phyloP scores from a whole-genome alignment of 148 eudicot species.

The Rhododendron ovatum region DNA sequence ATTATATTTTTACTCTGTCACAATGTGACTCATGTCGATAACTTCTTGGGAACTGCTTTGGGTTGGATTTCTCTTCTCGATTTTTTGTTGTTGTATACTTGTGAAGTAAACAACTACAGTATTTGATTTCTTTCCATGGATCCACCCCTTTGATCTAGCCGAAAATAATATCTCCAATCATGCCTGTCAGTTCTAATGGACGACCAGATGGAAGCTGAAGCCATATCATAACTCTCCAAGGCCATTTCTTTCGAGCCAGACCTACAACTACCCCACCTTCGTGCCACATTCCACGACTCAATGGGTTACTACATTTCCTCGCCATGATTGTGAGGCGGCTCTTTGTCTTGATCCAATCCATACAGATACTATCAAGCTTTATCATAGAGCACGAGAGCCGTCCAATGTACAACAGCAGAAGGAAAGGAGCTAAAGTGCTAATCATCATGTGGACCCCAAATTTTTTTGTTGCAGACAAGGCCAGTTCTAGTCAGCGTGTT shows the following conservation, averaged over 20 bases:
- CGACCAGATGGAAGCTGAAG: slow-evolving; percentile 41
- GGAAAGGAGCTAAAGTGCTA: neutral
- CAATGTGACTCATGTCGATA: too few species aligned
- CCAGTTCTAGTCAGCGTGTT: slow-evolving; percentile 3
- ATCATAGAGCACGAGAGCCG: slow-evolving; percentile 34
- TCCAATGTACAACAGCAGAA: slow-evolving; percentile 22
- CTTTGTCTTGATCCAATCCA: slow-evolving; percentile 59
- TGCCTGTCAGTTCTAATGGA: slow-evolving; percentile 53
- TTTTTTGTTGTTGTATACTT: neutral
- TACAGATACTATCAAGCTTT: slow-evolving; percentile 51
- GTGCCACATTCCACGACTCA: slow-evolving; percentile 61
- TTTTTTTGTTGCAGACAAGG: neutral
- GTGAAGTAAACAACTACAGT: neutral
- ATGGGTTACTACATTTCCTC: slow-evolving; percentile 38
- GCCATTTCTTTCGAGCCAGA: slow-evolving; percentile 66
- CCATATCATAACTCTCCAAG: slow-evolving; percentile 49
- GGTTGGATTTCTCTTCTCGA: too few species aligned
- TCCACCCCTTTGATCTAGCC: neutral
- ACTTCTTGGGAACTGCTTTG: too few species aligned
- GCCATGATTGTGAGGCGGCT: slow-evolving; percentile 57
- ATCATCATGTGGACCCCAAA: slow-evolving; percentile 3
- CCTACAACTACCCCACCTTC: slow-evolving; percentile 59
- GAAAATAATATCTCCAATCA: neutral
- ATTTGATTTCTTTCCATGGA: neutral
- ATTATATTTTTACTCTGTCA: too few species aligned